Base-by-base conservation (phyloP, 2,329 filamentous ascomycete species). In the Clonostachys solani region DNA sequence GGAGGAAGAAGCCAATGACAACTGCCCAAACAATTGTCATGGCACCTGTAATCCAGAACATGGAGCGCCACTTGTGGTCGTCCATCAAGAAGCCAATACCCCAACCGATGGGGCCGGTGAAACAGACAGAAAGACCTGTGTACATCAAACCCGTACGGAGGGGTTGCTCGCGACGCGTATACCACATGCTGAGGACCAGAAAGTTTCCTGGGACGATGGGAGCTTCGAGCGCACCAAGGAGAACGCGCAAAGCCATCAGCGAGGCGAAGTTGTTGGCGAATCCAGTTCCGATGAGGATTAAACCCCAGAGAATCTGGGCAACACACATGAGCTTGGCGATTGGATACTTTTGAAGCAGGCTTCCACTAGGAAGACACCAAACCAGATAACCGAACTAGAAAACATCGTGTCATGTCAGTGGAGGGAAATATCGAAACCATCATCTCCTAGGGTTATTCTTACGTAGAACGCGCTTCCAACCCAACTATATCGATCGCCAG, bases 1-100 rank as follows among this genome's bases (percentile, higher is more conserved):
- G 77, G 12, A 81, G 67, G 42, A 79, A 66, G 12, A 77, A 59
- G 38, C 75, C 69, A 61, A 82, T 75, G 17, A 80, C 64, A 15
- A 79, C 69, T 3, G 78, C 79, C 69, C 79, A 83, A 5, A 68
- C 43, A 19, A 58, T 51, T 15, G 53, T 55, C 35, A 60, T 55
- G 15, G 35, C 54, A 13, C 56, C 56, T 5, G 53, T 57, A 33
- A 60, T 56, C 51, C 51, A 56, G 41, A 58, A 59, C 47, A 56
- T 52, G 40, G 44, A 40, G 12, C 48, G 42, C 52, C 52, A 54
- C 45, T 49, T 45, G 40, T 52, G 49, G 2, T 54, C 48, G 13
- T 49, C 50, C 10, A 38, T 37, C 10, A 52, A 37, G 40, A 47
- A 54, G 4, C 50, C 51, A n/a, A 54, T 51, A 15, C 47, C 54